Percentiles rank a stretch among this genome's conserved stretches.
These are phyloP conservation scores for Chrysosphaeria jannelii DNA, from an alignment of 2,329 filamentous ascomycete species.

Conservation along the genomic window DNA sequence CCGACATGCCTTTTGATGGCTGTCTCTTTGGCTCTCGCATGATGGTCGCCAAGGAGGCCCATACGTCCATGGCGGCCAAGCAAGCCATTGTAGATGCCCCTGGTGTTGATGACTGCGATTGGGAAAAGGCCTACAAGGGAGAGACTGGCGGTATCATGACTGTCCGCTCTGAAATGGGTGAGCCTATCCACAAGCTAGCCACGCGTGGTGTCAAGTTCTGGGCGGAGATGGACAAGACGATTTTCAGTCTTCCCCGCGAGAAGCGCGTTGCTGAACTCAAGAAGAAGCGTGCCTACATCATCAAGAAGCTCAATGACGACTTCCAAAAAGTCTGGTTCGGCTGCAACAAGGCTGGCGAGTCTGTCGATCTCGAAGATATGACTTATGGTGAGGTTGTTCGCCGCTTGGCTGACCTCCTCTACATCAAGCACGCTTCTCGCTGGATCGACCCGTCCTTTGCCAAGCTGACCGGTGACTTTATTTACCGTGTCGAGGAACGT, in stretches of 20 bases:
- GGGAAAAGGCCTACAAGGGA: constrained; percentile 85
- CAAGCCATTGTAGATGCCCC: constrained; percentile 67
- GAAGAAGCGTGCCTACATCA: constrained; percentile 72
- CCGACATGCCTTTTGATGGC: constrained; percentile 82
- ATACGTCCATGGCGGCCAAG: constrained; percentile 68
- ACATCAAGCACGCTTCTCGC: constrained; percentile 63
- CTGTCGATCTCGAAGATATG: constrained; percentile 83
- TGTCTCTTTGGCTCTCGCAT: constrained; percentile 74
- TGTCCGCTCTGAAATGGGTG: constrained; percentile 94
- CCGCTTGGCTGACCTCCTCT: constrained; percentile 70
- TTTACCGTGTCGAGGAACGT: constrained; percentile 86
- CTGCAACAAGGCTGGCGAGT: constrained; percentile 47
- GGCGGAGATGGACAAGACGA: constrained; percentile 97
- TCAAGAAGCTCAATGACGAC: constrained; percentile 83
- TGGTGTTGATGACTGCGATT: constrained; percentile 53
- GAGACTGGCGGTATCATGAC: constrained; percentile 83
- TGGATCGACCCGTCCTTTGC: constrained; percentile 77
- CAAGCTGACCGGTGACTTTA: constrained; percentile 74
- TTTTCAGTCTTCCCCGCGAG: constrained; percentile 85
- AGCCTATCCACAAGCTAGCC: constrained; percentile 95
- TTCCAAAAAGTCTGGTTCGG: constrained; percentile 97
- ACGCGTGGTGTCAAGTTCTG: constrained; percentile 90
- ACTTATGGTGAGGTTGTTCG: constrained; percentile 71
- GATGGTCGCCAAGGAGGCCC: constrained; percentile 82
- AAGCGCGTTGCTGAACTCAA: constrained; percentile 69